Percentiles rank a stretch among this genome's conserved stretches.
phyloP scores from a whole-genome alignment of 352 stramenopile genomes.

The Globisporangium emineosum region DNA sequence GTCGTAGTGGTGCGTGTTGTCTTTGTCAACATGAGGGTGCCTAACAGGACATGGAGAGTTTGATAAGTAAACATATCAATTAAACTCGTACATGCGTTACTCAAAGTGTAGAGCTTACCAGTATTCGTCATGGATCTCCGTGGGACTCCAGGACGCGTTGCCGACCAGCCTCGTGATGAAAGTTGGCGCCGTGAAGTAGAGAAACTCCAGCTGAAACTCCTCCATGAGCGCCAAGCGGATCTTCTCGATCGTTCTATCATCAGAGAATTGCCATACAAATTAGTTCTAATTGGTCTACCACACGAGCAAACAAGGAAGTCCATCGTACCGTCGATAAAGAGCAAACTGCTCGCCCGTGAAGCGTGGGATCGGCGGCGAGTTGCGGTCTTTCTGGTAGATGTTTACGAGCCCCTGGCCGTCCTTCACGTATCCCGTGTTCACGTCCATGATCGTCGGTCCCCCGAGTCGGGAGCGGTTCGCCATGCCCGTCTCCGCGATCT shows the following conservation, averaged over 20 bases:
- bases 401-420: constrained; percentile 86
- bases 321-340: constrained; percentile 62
- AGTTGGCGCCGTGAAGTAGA: constrained; percentile 92
- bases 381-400: constrained; percentile 72
- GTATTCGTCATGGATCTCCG: constrained; percentile 90
- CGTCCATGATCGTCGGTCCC: constrained; percentile 91
- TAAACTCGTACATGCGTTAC: not conserved
- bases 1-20: constrained; percentile 93
- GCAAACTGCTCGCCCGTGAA: constrained; percentile 84
- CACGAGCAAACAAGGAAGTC: not conserved
- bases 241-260: constrained; percentile 67
- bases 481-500: constrained; percentile 87
- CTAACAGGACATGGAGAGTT: constrained; percentile 17
- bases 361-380: constrained; percentile 38
- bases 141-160: constrained; percentile 76
- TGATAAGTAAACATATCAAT: not conserved
- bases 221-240: constrained; percentile 78
- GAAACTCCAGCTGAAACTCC: constrained; percentile 67
- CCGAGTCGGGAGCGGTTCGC: constrained; percentile 58
- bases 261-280: not conserved
- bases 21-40: constrained; percentile 90
- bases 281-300: no score
- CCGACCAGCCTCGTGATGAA: constrained; percentile 90
- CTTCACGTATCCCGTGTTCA: constrained; percentile 88
- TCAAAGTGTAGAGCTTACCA: constrained; percentile 38